Base-by-base conservation (phyloP, 495 filamentous ascomycete genomes). In the Jackrogersella multiformis region DNA sequence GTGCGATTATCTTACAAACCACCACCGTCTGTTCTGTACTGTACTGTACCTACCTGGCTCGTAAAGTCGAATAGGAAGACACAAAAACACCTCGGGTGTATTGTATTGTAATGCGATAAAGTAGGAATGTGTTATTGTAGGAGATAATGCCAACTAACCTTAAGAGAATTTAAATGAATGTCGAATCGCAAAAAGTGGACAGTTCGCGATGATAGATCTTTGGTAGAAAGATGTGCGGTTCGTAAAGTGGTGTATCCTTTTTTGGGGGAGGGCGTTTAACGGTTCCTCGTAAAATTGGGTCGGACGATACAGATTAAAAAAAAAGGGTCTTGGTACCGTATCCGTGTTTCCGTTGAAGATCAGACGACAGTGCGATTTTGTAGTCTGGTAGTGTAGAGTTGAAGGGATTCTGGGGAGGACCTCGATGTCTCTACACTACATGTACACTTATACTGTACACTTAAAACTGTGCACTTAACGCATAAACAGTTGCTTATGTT, bases 161-260 rank as follows among this genome's bases (percentile, higher is more conserved):
- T 28, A 45, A 20, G 53, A 62, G 56, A 53, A 36, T 36, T 24
- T 34, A 34, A 53, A 59, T 44, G 65, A 63, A 41, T 51, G 61
- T 59, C 24, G 61, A 69, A 57, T 57, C 61, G 55, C 69, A 59
- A 57, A 23, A 61, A 52, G 61, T 61, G 69, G 61, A 51, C 61
- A 66, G 57, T 62, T 63, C 66, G 57, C 61, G 66, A 69, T 70
- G 38, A 66, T 39, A 69, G 61, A 69, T 69, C 66, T 69, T 61
- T 45, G 61, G 21, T 64, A 24, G 34, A 61, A n/a, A 66, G 56
- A 70, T 39, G 61, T 68, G 64, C 58, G 65, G 23, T n/a, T n/a
- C n/a, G n/a, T n/a, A n/a, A 59, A 18, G 46, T 51, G 53, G 23
- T 59, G 13, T 49, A 7, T 66, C 49, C 20, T 42, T 10, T 59